Evolutionary conservation across 2,329 filamentous ascomycete species (phyloP), one percentile per base, ranked within the genome.

Genomic region (Pseudophaeomoniella oleicola): DNA sequence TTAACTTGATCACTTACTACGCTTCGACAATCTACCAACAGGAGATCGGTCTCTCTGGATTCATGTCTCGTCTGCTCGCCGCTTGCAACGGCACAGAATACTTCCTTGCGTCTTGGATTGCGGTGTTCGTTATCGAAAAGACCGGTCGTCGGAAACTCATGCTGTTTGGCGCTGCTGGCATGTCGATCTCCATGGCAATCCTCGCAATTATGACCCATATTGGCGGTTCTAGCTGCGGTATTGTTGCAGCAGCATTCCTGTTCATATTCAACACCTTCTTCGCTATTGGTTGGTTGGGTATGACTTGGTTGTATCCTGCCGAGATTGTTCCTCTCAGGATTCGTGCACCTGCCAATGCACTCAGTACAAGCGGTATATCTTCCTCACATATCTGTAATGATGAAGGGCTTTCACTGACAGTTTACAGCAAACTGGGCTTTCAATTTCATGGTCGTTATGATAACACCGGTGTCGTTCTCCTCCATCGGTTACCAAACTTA

Each of bases 361-460:
- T 39, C 9, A 41, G 37, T 4, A 32, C 37, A 4, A 16, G 10
- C 18, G 40, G 41, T 19, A 40, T 39, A 41, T 30, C 16, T 16
- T 16, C n/a, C n/a, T n/a, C n/a, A n/a, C n/a, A n/a, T n/a, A n/a
- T n/a, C n/a, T n/a, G n/a, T n/a, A n/a, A n/a, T n/a, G n/a, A n/a
- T n/a, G n/a, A n/a, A n/a, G n/a, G n/a, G n/a, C n/a, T n/a, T n/a
- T n/a, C n/a, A n/a, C n/a, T n/a, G n/a, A n/a, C n/a, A n/a, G n/a
- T n/a, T n/a, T 4, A 5, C 67, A 33, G 67, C 65, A 27, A 75
- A 75, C 54, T 75, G 71, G 71, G 57, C 69, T 12, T 69, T 67
- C 54, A 74, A 75, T 53, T 78, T 78, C 53, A 59, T 78, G 49
- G 71, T 80, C 16, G 75, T 80, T 35, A 75, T 78, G 67, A 71